A percentile compares a stretch with the other conserved stretches of the same genome.
Evolutionary conservation across 805 yeast species (phyloP).

Genomic region (Wickerhamomyces chambardii): DNA sequence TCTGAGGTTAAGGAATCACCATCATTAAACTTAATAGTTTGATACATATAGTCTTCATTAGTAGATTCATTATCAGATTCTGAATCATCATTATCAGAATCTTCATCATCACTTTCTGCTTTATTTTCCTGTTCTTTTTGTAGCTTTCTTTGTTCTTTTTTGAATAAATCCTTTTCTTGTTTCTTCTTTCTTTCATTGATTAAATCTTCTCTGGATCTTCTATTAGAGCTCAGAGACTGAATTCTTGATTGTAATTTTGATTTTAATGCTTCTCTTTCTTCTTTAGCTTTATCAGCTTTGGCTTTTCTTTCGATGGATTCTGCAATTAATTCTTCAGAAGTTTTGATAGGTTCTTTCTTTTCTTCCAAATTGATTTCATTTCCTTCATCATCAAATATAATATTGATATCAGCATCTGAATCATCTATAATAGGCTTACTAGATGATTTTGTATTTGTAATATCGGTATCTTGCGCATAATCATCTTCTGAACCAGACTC

Average conservation of each 20-base stretch:
- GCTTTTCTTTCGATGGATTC: slow-evolving; percentile 42
- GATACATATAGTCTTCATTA: slow-evolving; percentile 49
- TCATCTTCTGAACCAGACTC: slow-evolving; percentile 16
- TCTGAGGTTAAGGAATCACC: slow-evolving; percentile 78
- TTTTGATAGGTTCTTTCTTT: slow-evolving; percentile 3
- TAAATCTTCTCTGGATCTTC: slow-evolving; percentile 73
- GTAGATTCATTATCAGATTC: slow-evolving; percentile 23
- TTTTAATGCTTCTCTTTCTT: slow-evolving; percentile 31
- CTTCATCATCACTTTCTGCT: slow-evolving; percentile 29
- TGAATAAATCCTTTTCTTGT: slow-evolving; percentile 20
- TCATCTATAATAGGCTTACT: no score
- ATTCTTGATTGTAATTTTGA: slow-evolving; percentile 76
- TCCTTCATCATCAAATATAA: slow-evolving; percentile 70
- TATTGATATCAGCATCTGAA: slow-evolving; percentile 22
- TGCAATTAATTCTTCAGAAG: slow-evolving; percentile 18
- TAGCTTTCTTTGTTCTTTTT: slow-evolving; percentile 26
- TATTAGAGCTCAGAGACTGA: slow-evolving; percentile 55
- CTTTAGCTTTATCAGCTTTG: slow-evolving; percentile 42
- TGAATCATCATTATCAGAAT: slow-evolving; percentile 25
- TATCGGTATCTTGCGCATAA: slow-evolving; percentile 8
- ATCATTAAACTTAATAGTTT: slow-evolving; percentile 74
- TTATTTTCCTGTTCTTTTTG: slow-evolving; percentile 27
- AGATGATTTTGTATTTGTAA: slow-evolving; percentile 12
- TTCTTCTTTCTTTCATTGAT: slow-evolving; percentile 52
- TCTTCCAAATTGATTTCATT: slow-evolving; percentile 28